Evolutionary conservation across 257 asterid species (phyloP).

Genomic region (Forsythia viridissima): DNA sequence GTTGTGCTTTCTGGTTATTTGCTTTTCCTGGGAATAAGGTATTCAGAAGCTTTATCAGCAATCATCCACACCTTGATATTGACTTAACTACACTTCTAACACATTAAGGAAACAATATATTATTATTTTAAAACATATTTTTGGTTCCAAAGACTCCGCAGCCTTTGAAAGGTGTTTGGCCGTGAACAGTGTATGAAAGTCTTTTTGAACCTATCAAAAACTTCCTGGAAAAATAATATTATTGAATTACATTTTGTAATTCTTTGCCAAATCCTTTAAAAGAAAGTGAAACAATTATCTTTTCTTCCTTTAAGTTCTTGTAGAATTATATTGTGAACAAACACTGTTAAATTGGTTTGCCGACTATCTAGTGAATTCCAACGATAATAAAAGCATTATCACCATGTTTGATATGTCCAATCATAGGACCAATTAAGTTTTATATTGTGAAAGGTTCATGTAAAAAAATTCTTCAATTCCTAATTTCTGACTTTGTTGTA

Average conservation of each 20-base stretch:
- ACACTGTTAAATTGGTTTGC: not conserved
- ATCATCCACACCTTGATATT: slow-evolving; percentile 21
- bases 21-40: slow-evolving; percentile 51
- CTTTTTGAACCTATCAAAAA: not conserved
- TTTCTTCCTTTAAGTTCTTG: no score
- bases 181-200: not conserved
- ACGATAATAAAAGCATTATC: no score
- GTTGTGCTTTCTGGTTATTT: slow-evolving; percentile 27
- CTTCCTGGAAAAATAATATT: not conserved
- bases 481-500: no score
- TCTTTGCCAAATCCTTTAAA: not conserved
- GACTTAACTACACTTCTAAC: slow-evolving; percentile 61
- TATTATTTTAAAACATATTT: not conserved
- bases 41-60: slow-evolving; percentile 12
- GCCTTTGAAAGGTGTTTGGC: not conserved
- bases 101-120: slow-evolving; percentile 63
- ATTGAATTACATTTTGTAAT: not conserved
- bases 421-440: no score
- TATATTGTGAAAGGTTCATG: no score
- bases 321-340: no score
- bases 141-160: not conserved
- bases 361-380: no score
- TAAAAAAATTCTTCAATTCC: no score
- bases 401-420: no score
- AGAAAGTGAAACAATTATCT: not conserved